Evolutionary conservation across 2,329 filamentous ascomycete genomes (phyloP).

Genomic region (Sphaceloma murrayae): DNA sequence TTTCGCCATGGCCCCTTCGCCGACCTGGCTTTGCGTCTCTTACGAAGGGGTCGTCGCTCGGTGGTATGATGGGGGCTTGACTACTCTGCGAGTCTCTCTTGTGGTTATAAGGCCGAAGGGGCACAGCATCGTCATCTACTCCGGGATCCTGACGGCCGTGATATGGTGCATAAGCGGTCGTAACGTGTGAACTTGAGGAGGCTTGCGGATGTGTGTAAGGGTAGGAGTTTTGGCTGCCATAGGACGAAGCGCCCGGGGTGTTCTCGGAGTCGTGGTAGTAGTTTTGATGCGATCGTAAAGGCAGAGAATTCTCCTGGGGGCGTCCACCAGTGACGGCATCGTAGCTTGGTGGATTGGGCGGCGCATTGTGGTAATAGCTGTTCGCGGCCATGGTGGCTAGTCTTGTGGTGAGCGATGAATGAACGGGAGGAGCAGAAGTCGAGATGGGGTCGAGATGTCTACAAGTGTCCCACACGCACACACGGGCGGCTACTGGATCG

Average conservation of each 20-base stretch:
- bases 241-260: constrained; percentile 18
- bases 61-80: constrained; percentile 32
- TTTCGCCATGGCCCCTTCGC: constrained; percentile 19
- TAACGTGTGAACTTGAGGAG: constrained; percentile 28
- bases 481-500: constrained; percentile 8
- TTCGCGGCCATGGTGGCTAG: constrained; percentile 36
- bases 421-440: too few species aligned
- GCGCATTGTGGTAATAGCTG: constrained; percentile 53
- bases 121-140: constrained; percentile 40
- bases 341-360: constrained; percentile 33
- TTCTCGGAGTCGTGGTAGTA: constrained; percentile 13
- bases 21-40: constrained; percentile 27
- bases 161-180: constrained; percentile 25
- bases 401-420: background rate
- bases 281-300: constrained; percentile 20
- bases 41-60: constrained; percentile 33
- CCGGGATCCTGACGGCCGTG: constrained; percentile 34
- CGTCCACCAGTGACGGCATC: constrained; percentile 33
- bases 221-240: constrained; percentile 25
- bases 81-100: constrained; percentile 32
- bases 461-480: constrained; percentile 5
- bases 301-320: constrained; percentile 34
- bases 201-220: constrained; percentile 24
- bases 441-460: background rate
- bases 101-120: constrained; percentile 32